Evolutionary conservation across 495 filamentous ascomycete genomes (phyloP).

Genomic region (Chaetomidium leptoderma): DNA sequence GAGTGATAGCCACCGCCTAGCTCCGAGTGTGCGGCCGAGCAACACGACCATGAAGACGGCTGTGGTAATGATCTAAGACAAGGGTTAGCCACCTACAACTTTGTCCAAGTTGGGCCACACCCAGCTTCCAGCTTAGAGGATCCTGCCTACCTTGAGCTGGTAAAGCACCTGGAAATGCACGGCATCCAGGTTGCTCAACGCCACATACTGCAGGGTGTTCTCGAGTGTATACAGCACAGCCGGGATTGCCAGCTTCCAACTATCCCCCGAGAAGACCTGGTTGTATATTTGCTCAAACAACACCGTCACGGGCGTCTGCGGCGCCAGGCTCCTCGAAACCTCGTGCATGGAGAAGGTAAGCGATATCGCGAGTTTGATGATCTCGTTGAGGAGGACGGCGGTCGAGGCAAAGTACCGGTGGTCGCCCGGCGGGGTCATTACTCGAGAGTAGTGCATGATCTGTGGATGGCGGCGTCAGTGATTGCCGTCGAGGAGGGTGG

Average conservation of each 20-base stretch:
- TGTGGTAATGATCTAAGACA: constrained; percentile 65
- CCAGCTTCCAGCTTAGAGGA: not conserved
- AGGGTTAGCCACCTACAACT: constrained; percentile 7
- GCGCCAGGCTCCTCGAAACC: constrained; percentile 66
- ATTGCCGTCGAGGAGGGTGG: not conserved
- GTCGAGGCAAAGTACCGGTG: constrained; percentile 91
- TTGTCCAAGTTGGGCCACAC: not conserved
- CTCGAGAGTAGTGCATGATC: constrained; percentile 88
- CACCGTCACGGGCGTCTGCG: constrained; percentile 71
- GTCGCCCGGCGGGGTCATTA: constrained; percentile 77
- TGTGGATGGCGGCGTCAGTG: constrained; percentile 31
- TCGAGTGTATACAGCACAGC: constrained; percentile 85
- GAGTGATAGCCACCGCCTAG: constrained; percentile 73
- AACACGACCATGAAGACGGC: constrained; percentile 82
- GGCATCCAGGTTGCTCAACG: constrained; percentile 83
- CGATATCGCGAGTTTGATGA: constrained; percentile 82
- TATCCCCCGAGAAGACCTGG: constrained; percentile 83
- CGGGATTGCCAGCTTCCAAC: constrained; percentile 92
- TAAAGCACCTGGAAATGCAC: constrained; percentile 90
- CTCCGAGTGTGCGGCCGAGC: constrained; percentile 62
- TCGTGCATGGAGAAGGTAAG: constrained; percentile 85
- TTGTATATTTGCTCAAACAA: constrained; percentile 74
- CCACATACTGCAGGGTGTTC: constrained; percentile 88
- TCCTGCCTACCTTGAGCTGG: constrained; percentile 63
- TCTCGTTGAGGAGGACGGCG: constrained; percentile 89